Conservation (phyloP, 805 yeast genomes). For the Hanseniaspora taiwanica region DNA sequence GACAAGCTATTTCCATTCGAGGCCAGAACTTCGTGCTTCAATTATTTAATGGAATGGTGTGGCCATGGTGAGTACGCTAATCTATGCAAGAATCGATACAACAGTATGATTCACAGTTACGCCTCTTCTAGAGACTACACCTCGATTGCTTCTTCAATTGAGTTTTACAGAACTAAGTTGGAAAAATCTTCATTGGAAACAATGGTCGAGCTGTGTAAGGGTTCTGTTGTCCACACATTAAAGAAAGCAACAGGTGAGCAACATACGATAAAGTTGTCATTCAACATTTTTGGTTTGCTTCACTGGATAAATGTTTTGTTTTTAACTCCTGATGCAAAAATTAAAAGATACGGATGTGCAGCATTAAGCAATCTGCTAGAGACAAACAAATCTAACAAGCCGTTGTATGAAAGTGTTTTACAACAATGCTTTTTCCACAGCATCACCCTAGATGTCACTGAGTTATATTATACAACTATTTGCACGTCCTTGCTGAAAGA, state of each 20-base stretch:
- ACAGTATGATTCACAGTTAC: slow-evolving; percentile 35
- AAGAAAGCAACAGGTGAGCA: slow-evolving; percentile 26
- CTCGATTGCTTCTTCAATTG: slow-evolving; percentile 61
- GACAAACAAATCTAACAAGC: slow-evolving; percentile 42
- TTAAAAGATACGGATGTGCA: slow-evolving; percentile 48
- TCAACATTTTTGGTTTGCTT: slow-evolving; percentile 55
- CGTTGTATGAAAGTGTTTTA: slow-evolving; percentile 44
- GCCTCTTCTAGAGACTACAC: slow-evolving; percentile 24
- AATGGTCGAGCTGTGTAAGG: slow-evolving; percentile 71
- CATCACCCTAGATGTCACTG: slow-evolving; percentile 37
- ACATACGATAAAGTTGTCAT: slow-evolving; percentile 39
- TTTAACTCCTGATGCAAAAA: slow-evolving; percentile 39
- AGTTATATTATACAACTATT: slow-evolving; percentile 58
- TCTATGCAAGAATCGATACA: slow-evolving; percentile 54
- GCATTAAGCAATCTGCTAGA: slow-evolving; percentile 60
- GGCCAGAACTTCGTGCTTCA: slow-evolving; percentile 71
- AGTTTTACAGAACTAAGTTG: slow-evolving; percentile 58
- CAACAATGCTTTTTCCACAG: slow-evolving; percentile 57
- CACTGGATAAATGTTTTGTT: slow-evolving; percentile 74
- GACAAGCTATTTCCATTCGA: slow-evolving; percentile 66
- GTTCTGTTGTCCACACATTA: slow-evolving; percentile 44
- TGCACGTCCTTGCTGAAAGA: slow-evolving; percentile 48
- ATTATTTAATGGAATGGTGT: slow-evolving; percentile 86
- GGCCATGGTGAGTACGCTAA: slow-evolving; percentile 62
- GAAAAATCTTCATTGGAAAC: slow-evolving; percentile 65